phyloP scores from a whole-genome alignment of 1,139 yeast species.

The Hansenula lynferdii region DNA sequence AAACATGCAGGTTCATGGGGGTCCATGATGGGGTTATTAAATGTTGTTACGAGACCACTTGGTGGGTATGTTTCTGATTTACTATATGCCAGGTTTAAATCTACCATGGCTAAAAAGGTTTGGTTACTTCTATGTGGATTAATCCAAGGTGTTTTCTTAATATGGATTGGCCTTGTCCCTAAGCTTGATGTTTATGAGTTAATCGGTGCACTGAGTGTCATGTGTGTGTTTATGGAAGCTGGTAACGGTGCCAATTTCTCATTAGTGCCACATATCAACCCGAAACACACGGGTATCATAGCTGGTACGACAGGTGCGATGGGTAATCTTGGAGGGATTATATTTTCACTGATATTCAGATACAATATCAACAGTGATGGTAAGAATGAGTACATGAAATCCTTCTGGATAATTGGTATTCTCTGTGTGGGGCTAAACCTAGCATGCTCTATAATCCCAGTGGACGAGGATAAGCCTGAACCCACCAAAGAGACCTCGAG shows the following conservation, averaged over 20 bases:
- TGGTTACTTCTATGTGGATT: conserved; percentile 28
- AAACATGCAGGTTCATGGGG: conserved; percentile 30
- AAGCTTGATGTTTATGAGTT: conserved; percentile 23
- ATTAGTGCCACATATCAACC: conserved; percentile 28
- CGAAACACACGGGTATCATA: conserved; percentile 29
- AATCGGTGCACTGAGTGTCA: conserved; percentile 25
- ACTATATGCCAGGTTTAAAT: conserved; percentile 21
- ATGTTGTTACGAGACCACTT: conserved; percentile 28
- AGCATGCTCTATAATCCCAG: conserved; percentile 21
- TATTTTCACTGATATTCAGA: conserved; percentile 29
- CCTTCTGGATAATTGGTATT: conserved; percentile 28
- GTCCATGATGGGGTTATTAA: conserved; percentile 30
- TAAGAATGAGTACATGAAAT: conserved; percentile 21
- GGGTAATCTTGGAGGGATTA: conserved; percentile 30
- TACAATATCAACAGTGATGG: conserved; percentile 20
- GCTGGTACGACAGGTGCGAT: conserved; percentile 30
- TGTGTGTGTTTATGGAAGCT: conserved; percentile 30
- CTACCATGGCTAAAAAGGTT: conserved; percentile 26
- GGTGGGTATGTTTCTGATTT: conserved; percentile 28
- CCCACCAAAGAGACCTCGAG: background rate
- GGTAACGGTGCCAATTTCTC: conserved; percentile 33
- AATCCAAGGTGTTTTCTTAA: conserved; percentile 27
- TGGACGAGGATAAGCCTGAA: conserved; percentile 15
- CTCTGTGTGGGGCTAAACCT: conserved; percentile 21
- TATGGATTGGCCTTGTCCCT: conserved; percentile 28